A percentile compares a stretch with the other conserved stretches of the same genome.
Conservation (phyloP, 2,329 filamentous ascomycete genomes). For the Coniochaeta hoffmannii region DNA sequence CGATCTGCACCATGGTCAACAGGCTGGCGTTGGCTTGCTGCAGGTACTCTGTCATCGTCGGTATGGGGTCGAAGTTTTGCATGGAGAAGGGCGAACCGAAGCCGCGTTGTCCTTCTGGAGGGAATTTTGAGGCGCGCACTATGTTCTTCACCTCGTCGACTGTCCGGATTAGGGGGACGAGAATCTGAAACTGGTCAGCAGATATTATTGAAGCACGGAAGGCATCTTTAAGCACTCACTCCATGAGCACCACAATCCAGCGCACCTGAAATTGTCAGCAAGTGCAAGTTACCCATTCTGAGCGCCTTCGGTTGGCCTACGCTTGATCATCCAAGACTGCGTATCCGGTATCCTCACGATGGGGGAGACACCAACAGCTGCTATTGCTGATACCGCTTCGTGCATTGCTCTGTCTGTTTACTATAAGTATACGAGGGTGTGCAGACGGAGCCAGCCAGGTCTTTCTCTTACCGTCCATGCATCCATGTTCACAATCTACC, state of each 20-base stretch:
- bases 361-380: slow-evolving; percentile 45
- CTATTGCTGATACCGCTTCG: slow-evolving; percentile 49
- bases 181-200: slow-evolving; percentile 24
- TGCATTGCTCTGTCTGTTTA: slow-evolving; percentile 48
- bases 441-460: neutral
- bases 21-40: slow-evolving; percentile 49
- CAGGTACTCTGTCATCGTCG: slow-evolving; percentile 47
- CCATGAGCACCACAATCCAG: slow-evolving; percentile 52
- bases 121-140: slow-evolving; percentile 47
- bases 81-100: slow-evolving; percentile 49
- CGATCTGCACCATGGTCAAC: slow-evolving; percentile 61
- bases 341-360: slow-evolving; percentile 51
- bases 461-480: slow-evolving; percentile 36
- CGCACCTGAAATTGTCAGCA: slow-evolving; percentile 37
- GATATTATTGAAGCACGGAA: neutral
- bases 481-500: slow-evolving; percentile 52
- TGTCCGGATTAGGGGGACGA: slow-evolving; percentile 47
- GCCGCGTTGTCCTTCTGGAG: slow-evolving; percentile 44
- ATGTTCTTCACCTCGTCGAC: slow-evolving; percentile 43
- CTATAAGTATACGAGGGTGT: no score
- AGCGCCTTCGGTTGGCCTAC: slow-evolving; percentile 24
- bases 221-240: no score
- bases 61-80: slow-evolving; percentile 37
- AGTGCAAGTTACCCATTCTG: slow-evolving; percentile 13
- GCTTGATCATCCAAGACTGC: slow-evolving; percentile 49